Evolutionary conservation across 1,139 yeast species (phyloP).

Genomic region (Hyphopichia pseudoburtonii): DNA sequence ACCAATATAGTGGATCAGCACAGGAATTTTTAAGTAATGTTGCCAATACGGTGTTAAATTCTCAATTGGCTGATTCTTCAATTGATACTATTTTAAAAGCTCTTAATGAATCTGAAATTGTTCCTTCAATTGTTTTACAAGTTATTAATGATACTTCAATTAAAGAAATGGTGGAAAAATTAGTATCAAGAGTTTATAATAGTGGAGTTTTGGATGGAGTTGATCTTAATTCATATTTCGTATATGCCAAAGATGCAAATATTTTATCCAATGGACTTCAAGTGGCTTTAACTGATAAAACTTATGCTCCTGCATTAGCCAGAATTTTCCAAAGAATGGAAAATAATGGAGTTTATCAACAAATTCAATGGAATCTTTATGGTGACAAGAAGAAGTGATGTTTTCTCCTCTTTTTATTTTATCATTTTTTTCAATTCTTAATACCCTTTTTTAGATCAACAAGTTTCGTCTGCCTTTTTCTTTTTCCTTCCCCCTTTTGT

Average conservation of each 20-base stretch:
- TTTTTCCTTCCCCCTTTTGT: not conserved
- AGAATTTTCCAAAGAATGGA: slow-evolving; percentile 34
- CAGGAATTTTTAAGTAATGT: slow-evolving; percentile 32
- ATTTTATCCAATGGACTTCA: slow-evolving; percentile 25
- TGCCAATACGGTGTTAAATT: slow-evolving; percentile 25
- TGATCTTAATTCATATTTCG: slow-evolving; percentile 23
- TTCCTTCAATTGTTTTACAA: slow-evolving; percentile 28
- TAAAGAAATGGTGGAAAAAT: slow-evolving; percentile 21
- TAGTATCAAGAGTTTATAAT: slow-evolving; percentile 29
- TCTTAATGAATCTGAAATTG: slow-evolving; percentile 32
- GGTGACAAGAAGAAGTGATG: slow-evolving; percentile 24
- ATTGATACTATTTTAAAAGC: slow-evolving; percentile 28
- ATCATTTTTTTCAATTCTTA: not conserved
- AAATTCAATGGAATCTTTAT: slow-evolving; percentile 33
- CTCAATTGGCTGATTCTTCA: slow-evolving; percentile 24
- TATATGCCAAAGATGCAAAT: slow-evolving; percentile 23
- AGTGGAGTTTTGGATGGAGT: slow-evolving; percentile 34
- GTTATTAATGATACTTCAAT: slow-evolving; percentile 24
- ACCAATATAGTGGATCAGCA: slow-evolving; percentile 32
- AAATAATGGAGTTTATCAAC: slow-evolving; percentile 30
- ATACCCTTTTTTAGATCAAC: not conserved
- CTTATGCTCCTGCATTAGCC: slow-evolving; percentile 35
- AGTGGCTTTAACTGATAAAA: slow-evolving; percentile 26
- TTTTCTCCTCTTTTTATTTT: too few relatives aligned
- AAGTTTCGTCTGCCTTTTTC: too few relatives aligned